A percentile compares a stretch with the other conserved stretches of the same genome.
Evolutionary conservation across 768 basidiomycete species (phyloP).

Genomic region (Agaricus blazei): DNA sequence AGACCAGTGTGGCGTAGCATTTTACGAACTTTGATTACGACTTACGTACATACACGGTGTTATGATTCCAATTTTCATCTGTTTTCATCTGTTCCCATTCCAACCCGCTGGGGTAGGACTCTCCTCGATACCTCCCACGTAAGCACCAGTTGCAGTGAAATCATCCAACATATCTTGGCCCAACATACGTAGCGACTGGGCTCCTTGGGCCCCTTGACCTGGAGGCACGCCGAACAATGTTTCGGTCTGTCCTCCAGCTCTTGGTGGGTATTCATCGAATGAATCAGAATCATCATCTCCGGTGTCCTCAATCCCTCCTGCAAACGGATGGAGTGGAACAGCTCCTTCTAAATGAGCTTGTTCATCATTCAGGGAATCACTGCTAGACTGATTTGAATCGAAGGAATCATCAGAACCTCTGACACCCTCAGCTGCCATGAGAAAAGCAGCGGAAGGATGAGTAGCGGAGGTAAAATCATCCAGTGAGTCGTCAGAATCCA

Average conservation of each 20-base stretch:
- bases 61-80: too few relatives aligned
- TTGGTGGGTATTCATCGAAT: slow-evolving; percentile 37
- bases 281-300: slow-evolving; percentile 50
- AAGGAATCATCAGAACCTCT: slow-evolving; percentile 38
- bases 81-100: slow-evolving; percentile 12
- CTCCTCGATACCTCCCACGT: slow-evolving; percentile 53
- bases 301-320: slow-evolving; percentile 46
- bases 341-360: slow-evolving; percentile 30
- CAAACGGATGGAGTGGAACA: slow-evolving; percentile 60
- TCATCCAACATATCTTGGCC: slow-evolving; percentile 61
- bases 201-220: slow-evolving; percentile 34
- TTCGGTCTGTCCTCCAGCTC: slow-evolving; percentile 45
- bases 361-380: slow-evolving; percentile 50
- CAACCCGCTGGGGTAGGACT: slow-evolving; percentile 58
- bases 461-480: slow-evolving; percentile 53
- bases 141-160: slow-evolving; percentile 55
- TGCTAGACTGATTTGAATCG: slow-evolving; percentile 43
- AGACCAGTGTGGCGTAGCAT: background rate
- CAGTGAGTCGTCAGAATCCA: slow-evolving; percentile 48
- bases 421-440: slow-evolving; percentile 47
- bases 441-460: slow-evolving; percentile 68
- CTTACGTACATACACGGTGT: slow-evolving; percentile 2
- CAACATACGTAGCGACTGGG: slow-evolving; percentile 45
- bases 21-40: background rate
- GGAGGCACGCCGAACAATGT: slow-evolving; percentile 70